A percentile compares a stretch with the other conserved stretches of the same genome.
phyloP scores from a whole-genome alignment of 2,329 filamentous ascomycete species.

The Lasiodiplodia hormozganensis region DNA sequence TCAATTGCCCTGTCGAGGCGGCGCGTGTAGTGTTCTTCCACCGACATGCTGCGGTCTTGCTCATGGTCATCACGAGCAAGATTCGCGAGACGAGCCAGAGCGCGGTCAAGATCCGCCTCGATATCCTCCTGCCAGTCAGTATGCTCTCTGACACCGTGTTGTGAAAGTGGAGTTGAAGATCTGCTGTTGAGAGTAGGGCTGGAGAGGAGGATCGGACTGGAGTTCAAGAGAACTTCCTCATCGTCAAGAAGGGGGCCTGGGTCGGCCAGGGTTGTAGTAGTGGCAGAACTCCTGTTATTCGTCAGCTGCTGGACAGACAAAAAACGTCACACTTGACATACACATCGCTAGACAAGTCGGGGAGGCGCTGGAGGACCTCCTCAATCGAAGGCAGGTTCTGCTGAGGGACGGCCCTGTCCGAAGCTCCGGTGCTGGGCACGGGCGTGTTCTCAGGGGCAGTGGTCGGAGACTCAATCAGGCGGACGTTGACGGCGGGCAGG shows the following conservation, averaged over 20 bases:
- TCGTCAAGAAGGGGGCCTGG: neutral
- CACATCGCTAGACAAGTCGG: neutral
- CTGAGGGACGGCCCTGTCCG: neutral
- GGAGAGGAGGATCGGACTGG: neutral
- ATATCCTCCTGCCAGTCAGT: slow-evolving; percentile 41
- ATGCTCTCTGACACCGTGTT: slow-evolving; percentile 35
- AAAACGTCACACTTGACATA: neutral
- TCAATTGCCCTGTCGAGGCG: slow-evolving; percentile 32
- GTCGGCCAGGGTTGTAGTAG: neutral
- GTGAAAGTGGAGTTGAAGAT: neutral
- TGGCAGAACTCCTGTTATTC: neutral
- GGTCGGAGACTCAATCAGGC: neutral
- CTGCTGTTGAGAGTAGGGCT: neutral
- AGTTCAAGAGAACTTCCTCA: neutral
- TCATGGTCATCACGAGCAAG: slow-evolving; percentile 42
- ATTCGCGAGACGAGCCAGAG: slow-evolving; percentile 40
- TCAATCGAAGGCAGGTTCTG: neutral
- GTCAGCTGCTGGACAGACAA: neutral
- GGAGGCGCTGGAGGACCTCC: slow-evolving; percentile 1
- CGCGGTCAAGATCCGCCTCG: slow-evolving; percentile 38
- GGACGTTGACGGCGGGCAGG: neutral
- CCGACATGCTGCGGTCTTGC: slow-evolving; percentile 34
- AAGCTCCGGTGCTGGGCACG: neutral
- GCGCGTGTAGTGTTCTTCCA: slow-evolving; percentile 39
- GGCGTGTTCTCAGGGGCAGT: slow-evolving; percentile 14